These are phyloP conservation scores for Ambrosia artemisiifolia DNA, from an alignment of 129 eudicot species.

Conservation along the genomic window DNA sequence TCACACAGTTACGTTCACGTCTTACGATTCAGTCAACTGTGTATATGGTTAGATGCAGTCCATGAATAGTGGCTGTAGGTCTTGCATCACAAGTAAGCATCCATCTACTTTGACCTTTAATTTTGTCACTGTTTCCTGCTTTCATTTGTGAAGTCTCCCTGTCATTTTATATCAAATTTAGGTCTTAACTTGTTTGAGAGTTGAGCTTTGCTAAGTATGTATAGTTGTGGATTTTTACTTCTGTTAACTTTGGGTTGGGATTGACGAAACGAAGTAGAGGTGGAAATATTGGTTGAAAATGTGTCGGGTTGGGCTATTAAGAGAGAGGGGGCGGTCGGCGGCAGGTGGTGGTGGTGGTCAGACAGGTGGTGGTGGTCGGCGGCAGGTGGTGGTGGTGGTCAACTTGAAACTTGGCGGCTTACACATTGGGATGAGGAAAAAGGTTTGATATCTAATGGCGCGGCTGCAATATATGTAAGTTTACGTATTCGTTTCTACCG, in stretches of 20 bases:
- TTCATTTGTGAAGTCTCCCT: neutral
- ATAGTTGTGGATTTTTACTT: conserved; percentile 6
- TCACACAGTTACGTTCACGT: conserved; percentile 80
- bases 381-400: too few species aligned
- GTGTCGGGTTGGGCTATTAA: conserved; percentile 3
- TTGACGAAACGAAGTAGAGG: neutral
- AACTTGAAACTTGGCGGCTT: too few species aligned
- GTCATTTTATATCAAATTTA: conserved; percentile 9
- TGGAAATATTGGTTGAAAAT: too few species aligned
- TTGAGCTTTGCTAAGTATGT: conserved; percentile 10
- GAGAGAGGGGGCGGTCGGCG: neutral
- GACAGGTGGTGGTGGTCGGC: too few species aligned
- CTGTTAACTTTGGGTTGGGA: neutral
- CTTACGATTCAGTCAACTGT: conserved; percentile 83
- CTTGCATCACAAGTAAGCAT: conserved; percentile 84
- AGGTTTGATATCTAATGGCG: too few species aligned
- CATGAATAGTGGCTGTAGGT: conserved; percentile 86
- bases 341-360: too few species aligned
- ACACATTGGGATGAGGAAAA: too few species aligned
- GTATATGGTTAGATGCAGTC: conserved; percentile 92
- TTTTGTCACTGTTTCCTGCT: neutral
- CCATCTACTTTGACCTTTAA: conserved; percentile 2
- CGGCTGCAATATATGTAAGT: too few species aligned
- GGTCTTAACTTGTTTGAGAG: conserved; percentile 9
- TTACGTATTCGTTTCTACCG: too few species aligned